Conservation (phyloP, 805 yeast species). For the Debaryomyces tyrocola region DNA sequence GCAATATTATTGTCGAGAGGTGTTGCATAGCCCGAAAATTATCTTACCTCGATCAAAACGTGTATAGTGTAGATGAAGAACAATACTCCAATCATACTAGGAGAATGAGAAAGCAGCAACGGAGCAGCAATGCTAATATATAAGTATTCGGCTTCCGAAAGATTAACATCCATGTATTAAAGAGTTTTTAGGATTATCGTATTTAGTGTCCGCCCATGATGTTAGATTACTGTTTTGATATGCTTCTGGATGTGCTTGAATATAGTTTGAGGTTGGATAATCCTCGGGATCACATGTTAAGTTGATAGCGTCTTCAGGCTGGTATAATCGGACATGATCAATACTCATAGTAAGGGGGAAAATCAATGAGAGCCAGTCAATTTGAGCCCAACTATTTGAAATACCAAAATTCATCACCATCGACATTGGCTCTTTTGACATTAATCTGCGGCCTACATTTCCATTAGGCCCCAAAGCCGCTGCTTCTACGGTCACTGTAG, state of each 20-base stretch:
- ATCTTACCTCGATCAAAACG: too few species aligned
- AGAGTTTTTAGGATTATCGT: conserved; percentile 60
- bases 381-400: conserved; percentile 40
- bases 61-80: too few species aligned
- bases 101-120: too few species aligned
- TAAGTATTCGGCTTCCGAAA: too few species aligned
- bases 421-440: conserved; percentile 40
- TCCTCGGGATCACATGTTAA: conserved; percentile 40
- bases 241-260: conserved; percentile 29
- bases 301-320: conserved; percentile 26
- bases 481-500: conserved; percentile 69
- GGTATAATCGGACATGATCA: conserved; percentile 43
- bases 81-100: too few species aligned
- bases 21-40: too few species aligned
- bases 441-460: conserved; percentile 35
- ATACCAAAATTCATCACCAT: conserved; percentile 40
- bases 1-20: too few species aligned
- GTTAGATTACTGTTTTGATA: conserved; percentile 36
- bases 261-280: conserved; percentile 39
- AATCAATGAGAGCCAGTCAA: conserved; percentile 33
- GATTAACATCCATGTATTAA: conserved; percentile 48
- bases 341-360: conserved; percentile 38
- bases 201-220: conserved; percentile 40
- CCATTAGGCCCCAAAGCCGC: conserved; percentile 65
- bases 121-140: too few species aligned